Evolutionary conservation across 2,329 filamentous ascomycete species (phyloP), one percentile per base, ranked within the genome.

Genomic region (Aaosphaeria pasadenensis): DNA sequence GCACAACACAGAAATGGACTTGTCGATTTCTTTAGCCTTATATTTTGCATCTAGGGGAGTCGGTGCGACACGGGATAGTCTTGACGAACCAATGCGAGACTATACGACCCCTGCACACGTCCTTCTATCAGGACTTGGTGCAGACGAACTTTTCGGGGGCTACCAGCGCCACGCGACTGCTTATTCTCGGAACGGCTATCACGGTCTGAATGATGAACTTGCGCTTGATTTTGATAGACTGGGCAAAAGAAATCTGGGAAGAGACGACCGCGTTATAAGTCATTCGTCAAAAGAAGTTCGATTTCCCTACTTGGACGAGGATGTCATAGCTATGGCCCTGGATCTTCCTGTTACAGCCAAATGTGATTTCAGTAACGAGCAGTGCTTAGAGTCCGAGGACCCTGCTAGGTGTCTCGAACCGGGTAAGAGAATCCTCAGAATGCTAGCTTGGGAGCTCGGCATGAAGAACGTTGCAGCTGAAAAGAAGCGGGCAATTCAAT

Each of bases 1-100:
- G 0, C 94, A 99, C 70, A 92, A 96, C 57, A 99, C 94, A 0
- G 94, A 99, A 71, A 99, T 99, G 94, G 94, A 99, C 62, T 77
- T 99, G 1, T 99, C 94, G 4, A 99, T 99, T 59, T 88, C 89
- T 0, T 87, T 82, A 58, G 94, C 94, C 0, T 77, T 99, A n/a
- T 97, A 96, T 69, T 99, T 99, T 73, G 91, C 94, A 5, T 86
- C 92, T 0, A 82, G 90, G 36, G 92, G 91, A 1, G 68, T 74
- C 44, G 89, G 86, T 0, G 55, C 67, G 13, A 74, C 77, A 3
- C 45, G 43, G 3, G 11, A 43, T 7, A 13, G 39, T 1, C 11
- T 72, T 72, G 46, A 63, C 55, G 9, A 49, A 57, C 32, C 49
- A 60, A 7, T 52, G 7, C 41, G 57, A 5, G 56, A 66, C 0